These are phyloP conservation scores for Nannizzia gypsea DNA, from an alignment of 2,329 filamentous ascomycete genomes.

Conservation along the genomic window DNA sequence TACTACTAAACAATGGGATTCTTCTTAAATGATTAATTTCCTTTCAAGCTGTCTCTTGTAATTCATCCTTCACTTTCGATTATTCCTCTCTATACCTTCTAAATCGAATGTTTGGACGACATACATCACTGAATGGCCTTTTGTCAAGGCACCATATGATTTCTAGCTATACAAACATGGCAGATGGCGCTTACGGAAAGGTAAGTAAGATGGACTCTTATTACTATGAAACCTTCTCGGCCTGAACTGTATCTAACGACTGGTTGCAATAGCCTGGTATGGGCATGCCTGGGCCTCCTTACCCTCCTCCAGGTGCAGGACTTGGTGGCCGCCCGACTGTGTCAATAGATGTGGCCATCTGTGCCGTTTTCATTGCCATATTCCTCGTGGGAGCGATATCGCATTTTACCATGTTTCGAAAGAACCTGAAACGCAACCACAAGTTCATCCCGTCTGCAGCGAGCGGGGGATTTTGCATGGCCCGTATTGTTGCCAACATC, in stretches of 20 bases:
- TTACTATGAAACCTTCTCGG: background rate
- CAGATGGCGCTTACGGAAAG: background rate
- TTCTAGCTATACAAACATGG: background rate
- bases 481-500: constrained; percentile 36
- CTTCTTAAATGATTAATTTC: background rate
- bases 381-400: constrained; percentile 33
- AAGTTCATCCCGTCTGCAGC: constrained; percentile 40
- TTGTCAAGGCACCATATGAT: background rate
- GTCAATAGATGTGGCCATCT: constrained; percentile 52
- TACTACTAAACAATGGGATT: background rate
- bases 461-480: constrained; percentile 41
- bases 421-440: constrained; percentile 32
- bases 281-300: constrained; percentile 18
- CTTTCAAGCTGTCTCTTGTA: background rate
- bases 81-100: background rate
- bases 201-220: background rate
- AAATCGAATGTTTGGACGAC: background rate
- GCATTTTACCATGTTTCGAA: constrained; percentile 37
- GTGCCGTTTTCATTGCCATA: constrained; percentile 47
- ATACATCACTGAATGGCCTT: background rate
- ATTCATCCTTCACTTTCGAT: background rate
- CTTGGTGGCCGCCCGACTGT: constrained; percentile 42
- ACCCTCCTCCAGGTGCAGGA: constrained; percentile 21
- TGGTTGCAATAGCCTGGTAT: background rate
- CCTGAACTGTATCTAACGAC: background rate